These are phyloP conservation scores for Vitis rotundifolia DNA, from an alignment of 164 flowering plant species.

Conservation along the genomic window DNA sequence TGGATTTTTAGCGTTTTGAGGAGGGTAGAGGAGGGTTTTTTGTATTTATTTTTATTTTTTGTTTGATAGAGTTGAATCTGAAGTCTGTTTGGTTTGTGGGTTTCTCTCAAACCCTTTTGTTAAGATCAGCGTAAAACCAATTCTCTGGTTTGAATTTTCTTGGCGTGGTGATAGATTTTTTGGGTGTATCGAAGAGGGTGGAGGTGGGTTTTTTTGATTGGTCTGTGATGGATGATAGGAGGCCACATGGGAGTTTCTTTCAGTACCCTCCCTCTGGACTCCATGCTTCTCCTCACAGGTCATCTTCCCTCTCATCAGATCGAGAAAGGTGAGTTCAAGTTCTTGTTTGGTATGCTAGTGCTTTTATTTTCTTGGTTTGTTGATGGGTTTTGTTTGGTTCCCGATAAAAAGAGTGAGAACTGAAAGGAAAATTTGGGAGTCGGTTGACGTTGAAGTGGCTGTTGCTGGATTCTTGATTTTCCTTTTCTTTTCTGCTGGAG, in stretches of 20 bases:
- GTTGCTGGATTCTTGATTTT: too few relatives aligned
- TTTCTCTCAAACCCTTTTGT: too few relatives aligned
- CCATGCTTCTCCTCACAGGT: constrained; percentile 70
- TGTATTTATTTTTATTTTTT: too few relatives aligned
- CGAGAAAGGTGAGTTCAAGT: constrained; percentile 57
- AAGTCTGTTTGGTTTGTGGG: too few relatives aligned
- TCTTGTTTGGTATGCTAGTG: background rate
- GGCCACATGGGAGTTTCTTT: constrained; percentile 66
- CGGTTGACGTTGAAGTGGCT: too few relatives aligned
- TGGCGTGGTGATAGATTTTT: background rate
- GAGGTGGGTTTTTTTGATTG: background rate
- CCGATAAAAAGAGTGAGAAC: background rate
- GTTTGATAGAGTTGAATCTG: too few relatives aligned
- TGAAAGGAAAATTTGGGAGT: too few relatives aligned
- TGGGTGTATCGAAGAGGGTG: background rate
- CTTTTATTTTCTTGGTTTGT: background rate
- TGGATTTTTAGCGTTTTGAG: too few relatives aligned
- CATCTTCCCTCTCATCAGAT: constrained; percentile 57
- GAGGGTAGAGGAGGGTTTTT: too few relatives aligned
- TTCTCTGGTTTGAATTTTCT: background rate
- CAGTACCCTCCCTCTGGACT: constrained; percentile 74
- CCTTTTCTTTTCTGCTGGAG: too few relatives aligned
- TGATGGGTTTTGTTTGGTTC: background rate
- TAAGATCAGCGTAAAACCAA: too few relatives aligned
- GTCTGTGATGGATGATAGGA: constrained; percentile 66